These are phyloP conservation scores for Beauveria caledonica DNA, from an alignment of 2,329 filamentous ascomycete genomes.

Conservation along the genomic window DNA sequence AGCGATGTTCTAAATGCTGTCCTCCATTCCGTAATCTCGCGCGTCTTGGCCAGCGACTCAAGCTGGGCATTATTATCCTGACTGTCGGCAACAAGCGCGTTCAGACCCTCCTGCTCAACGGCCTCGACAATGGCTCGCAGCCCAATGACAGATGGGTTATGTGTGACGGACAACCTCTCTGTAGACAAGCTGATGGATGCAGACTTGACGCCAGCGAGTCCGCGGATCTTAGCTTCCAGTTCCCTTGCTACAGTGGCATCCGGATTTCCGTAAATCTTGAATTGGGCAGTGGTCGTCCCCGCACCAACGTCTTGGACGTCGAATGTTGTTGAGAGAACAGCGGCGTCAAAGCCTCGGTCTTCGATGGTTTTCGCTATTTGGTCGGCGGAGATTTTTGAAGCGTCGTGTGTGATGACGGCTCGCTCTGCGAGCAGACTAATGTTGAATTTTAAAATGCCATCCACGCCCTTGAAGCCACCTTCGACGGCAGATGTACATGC, in stretches of 20 bases:
- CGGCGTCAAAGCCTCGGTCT: slow-evolving; percentile 81
- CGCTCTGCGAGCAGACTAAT: slow-evolving; percentile 91
- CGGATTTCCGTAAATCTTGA: slow-evolving; percentile 76
- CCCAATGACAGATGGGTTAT: slow-evolving; percentile 64
- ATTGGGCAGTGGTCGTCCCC: slow-evolving; percentile 56
- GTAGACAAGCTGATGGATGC: slow-evolving; percentile 66
- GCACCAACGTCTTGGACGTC: slow-evolving; percentile 46
- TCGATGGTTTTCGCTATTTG: slow-evolving; percentile 79
- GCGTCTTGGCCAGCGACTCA: slow-evolving; percentile 90
- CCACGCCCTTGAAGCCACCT: slow-evolving; percentile 65
- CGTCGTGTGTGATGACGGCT: slow-evolving; percentile 79
- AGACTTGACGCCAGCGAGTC: slow-evolving; percentile 63
- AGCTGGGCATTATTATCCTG: slow-evolving; percentile 97
- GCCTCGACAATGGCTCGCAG: slow-evolving; percentile 74
- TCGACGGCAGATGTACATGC: slow-evolving; percentile 92
- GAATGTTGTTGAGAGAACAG: slow-evolving; percentile 66
- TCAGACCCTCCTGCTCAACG: slow-evolving; percentile 76
- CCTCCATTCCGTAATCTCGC: slow-evolving; percentile 91
- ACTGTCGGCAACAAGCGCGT: slow-evolving; percentile 80
- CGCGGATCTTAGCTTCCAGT: slow-evolving; percentile 60
- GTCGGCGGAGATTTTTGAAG: slow-evolving; percentile 58
- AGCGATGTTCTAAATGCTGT: slow-evolving; percentile 70
- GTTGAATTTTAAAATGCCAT: slow-evolving; percentile 81
- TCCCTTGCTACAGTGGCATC: slow-evolving; percentile 63
- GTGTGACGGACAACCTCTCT: slow-evolving; percentile 64